phyloP scores from a whole-genome alignment of 2,329 filamentous ascomycete species.

The Phialophora verrucosa region DNA sequence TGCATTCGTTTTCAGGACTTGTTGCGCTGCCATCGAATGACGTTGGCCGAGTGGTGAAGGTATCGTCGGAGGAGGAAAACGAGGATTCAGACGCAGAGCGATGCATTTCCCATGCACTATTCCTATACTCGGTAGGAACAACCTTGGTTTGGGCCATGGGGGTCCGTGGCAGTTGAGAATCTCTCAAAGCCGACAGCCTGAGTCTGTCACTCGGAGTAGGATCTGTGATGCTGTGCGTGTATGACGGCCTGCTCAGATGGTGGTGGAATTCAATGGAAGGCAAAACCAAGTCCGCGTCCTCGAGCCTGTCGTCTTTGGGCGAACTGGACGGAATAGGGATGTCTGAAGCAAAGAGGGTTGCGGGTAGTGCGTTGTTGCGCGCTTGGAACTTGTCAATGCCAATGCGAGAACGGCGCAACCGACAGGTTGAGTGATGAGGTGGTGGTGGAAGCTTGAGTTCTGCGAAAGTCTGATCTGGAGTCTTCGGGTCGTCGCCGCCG shows the following conservation, averaged over 20 bases:
- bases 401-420: constrained; percentile 49
- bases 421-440: constrained; percentile 52
- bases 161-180: constrained; percentile 50
- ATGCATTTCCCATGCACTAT: constrained; percentile 48
- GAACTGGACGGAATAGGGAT: constrained; percentile 50
- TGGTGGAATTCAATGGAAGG: constrained; percentile 38
- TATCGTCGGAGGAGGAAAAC: constrained; percentile 62
- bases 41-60: constrained; percentile 58
- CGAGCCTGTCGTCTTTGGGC: constrained; percentile 23
- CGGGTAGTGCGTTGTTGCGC: constrained; percentile 44
- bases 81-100: constrained; percentile 67
- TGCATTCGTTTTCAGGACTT: constrained; percentile 64
- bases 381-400: constrained; percentile 45
- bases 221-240: constrained; percentile 35
- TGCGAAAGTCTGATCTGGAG: constrained; percentile 49
- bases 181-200: constrained; percentile 47
- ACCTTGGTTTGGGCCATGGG: constrained; percentile 54
- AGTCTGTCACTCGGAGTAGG: constrained; percentile 45
- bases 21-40: constrained; percentile 66
- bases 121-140: constrained; percentile 44
- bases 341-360: constrained; percentile 43
- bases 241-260: constrained; percentile 19
- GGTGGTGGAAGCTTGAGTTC: constrained; percentile 52
- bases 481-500: constrained; percentile 47
- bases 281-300: constrained; percentile 41